A percentile compares a stretch with the other conserved stretches of the same genome.
These are phyloP conservation scores for Agaricales sp. DNA, from an alignment of 1,284 basidiomycete species.

Conservation along the genomic window DNA sequence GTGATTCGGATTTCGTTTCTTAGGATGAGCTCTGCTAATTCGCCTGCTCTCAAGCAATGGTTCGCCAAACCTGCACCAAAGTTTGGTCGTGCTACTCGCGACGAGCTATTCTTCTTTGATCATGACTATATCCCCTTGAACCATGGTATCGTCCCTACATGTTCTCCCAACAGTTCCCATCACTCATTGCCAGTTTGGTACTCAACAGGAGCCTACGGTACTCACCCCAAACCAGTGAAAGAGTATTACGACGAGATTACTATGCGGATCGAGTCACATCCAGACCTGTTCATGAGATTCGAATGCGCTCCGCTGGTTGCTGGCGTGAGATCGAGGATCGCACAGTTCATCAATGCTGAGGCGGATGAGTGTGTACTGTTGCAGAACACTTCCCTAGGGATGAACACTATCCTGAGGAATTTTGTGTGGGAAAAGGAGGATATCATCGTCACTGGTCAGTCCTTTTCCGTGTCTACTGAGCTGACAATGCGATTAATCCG, in stretches of 20 bases:
- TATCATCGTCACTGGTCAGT: slow-evolving; percentile 33
- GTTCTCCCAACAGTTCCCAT: slow-evolving; percentile 13
- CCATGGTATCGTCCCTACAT: slow-evolving; percentile 27
- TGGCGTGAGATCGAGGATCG: slow-evolving; percentile 38
- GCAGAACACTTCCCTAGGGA: slow-evolving; percentile 54
- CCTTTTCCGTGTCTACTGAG: neutral
- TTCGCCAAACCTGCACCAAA: slow-evolving; percentile 23
- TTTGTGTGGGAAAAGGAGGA: slow-evolving; percentile 39
- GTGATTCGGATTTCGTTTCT: neutral
- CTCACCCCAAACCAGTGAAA: slow-evolving; percentile 51
- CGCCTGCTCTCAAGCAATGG: slow-evolving; percentile 5
- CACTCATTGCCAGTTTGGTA: slow-evolving; percentile 17
- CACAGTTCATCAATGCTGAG: slow-evolving; percentile 47
- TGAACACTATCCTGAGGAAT: slow-evolving; percentile 59
- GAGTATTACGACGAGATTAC: slow-evolving; percentile 35
- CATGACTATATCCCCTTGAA: slow-evolving; percentile 57
- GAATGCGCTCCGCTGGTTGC: slow-evolving; percentile 28
- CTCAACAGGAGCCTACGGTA: slow-evolving; percentile 63
- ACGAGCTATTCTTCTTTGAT: slow-evolving; percentile 49
- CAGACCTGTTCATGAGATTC: slow-evolving; percentile 53
- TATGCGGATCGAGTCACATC: slow-evolving; percentile 43
- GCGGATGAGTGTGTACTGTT: slow-evolving; percentile 59
- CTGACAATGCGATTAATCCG: neutral
- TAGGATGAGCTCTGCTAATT: slow-evolving; percentile 6
- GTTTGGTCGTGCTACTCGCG: slow-evolving; percentile 47